phyloP scores from a whole-genome alignment of 352 stramenopile species.

The Pythium aristosporum region DNA sequence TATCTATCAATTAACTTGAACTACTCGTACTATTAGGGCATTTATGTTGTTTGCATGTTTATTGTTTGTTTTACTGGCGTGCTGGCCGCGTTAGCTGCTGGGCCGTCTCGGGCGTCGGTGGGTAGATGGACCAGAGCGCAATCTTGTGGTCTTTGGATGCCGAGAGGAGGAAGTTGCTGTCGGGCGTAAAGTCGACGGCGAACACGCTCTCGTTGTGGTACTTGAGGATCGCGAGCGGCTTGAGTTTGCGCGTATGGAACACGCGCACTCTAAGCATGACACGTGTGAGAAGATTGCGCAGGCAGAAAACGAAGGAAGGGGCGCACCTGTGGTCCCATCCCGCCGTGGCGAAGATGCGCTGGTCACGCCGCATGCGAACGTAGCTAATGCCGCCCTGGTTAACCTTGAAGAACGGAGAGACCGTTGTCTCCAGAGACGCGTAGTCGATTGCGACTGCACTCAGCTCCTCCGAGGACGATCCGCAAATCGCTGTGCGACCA shows the following conservation, averaged over 20 bases:
- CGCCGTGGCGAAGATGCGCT: constrained; percentile 77
- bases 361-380: constrained; percentile 61
- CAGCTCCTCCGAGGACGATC: constrained; percentile 57
- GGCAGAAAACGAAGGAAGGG: no score
- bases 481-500: constrained; percentile 53
- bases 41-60: constrained; percentile 3
- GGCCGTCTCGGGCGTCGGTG: constrained; percentile 30
- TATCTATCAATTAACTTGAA: not conserved
- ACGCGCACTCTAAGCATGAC: constrained; percentile 41
- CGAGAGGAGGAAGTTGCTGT: constrained; percentile 61
- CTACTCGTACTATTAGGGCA: constrained; percentile 1
- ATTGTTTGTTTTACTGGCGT: not conserved
- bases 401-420: constrained; percentile 52
- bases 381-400: constrained; percentile 63
- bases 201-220: constrained; percentile 81
- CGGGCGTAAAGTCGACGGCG: constrained; percentile 59
- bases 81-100: constrained; percentile 35
- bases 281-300: no score
- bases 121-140: constrained; percentile 77
- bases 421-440: constrained; percentile 34
- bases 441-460: constrained; percentile 48
- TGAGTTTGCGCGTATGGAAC: constrained; percentile 73
- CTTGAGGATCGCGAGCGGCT: constrained; percentile 77
- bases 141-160: constrained; percentile 81
- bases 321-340: constrained; percentile 71